Conservation (phyloP, 2,329 filamentous ascomycete genomes). For the Clarireedia hainanense region DNA sequence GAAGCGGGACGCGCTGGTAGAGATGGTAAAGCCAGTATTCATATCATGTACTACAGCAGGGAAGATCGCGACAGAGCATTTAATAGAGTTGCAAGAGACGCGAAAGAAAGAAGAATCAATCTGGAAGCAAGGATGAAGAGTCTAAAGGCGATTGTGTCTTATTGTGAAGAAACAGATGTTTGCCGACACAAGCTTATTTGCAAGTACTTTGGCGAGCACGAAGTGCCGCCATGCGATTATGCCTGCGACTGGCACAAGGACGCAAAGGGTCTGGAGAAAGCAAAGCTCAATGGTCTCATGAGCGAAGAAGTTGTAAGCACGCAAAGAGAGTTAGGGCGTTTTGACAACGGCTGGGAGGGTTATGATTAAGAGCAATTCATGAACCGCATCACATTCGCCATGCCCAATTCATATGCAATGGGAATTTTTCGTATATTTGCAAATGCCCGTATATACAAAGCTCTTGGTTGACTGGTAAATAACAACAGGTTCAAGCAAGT, state of each 20-base stretch:
- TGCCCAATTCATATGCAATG: too few relatives aligned
- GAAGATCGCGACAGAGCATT: conserved; percentile 75
- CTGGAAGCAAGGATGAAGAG: conserved; percentile 51
- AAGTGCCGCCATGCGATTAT: conserved; percentile 55
- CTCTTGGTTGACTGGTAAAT: too few relatives aligned
- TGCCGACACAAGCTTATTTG: conserved; percentile 74
- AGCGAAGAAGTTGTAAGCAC: conserved; percentile 58
- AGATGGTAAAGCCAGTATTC: conserved; percentile 79
- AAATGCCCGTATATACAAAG: too few relatives aligned
- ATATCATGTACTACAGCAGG: conserved; percentile 84
- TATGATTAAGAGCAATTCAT: conserved; percentile 23
- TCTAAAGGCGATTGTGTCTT: conserved; percentile 61
- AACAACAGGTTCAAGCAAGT: too few relatives aligned
- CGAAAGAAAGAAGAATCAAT: conserved; percentile 33
- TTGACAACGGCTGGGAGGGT: conserved; percentile 48
- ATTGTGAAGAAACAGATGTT: conserved; percentile 67
- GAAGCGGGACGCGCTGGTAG: conserved; percentile 87
- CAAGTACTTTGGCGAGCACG: conserved; percentile 66
- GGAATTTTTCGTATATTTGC: too few relatives aligned
- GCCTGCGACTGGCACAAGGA: conserved; percentile 78
- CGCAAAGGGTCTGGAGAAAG: conserved; percentile 44
- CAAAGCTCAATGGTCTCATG: conserved; percentile 48
- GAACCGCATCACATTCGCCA: too few relatives aligned
- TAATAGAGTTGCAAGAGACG: conserved; percentile 42
- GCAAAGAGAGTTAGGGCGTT: conserved; percentile 50